These are phyloP conservation scores for Mycena pura DNA, from an alignment of 768 basidiomycete species.

Conservation along the genomic window DNA sequence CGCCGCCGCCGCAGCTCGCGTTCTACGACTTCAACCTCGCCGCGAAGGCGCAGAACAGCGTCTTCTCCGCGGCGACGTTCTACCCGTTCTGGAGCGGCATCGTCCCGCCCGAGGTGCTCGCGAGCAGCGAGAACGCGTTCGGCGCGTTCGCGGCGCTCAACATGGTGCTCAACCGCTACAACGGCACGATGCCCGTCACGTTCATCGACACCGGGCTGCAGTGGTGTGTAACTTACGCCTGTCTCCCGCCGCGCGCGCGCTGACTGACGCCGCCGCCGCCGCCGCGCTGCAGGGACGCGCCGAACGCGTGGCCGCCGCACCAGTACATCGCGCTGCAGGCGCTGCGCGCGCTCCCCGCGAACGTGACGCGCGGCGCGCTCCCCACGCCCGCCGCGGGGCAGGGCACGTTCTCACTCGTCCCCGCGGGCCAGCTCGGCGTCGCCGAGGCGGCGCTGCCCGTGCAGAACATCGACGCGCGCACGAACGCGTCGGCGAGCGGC, in stretches of 20 bases:
- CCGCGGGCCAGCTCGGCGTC: conserved; percentile 81
- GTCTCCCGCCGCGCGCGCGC: too few relatives aligned
- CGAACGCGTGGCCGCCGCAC: conserved; percentile 91
- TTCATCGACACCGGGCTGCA: conserved; percentile 82
- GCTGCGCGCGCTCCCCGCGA: conserved; percentile 73
- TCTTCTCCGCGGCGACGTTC: conserved; percentile 80
- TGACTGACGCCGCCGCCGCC: too few relatives aligned
- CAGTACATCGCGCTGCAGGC: conserved; percentile 84
- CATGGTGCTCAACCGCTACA: conserved; percentile 83
- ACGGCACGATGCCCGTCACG: conserved; percentile 84
- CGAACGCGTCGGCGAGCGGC: conserved; percentile 60
- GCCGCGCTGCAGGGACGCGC: conserved; percentile 70
- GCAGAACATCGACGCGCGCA: conserved; percentile 58
- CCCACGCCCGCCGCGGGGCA: conserved; percentile 56
- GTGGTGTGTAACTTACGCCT: conserved; percentile 66
- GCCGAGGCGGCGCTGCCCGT: conserved; percentile 72
- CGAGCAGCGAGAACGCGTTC: conserved; percentile 64
- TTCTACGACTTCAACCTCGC: conserved; percentile 92
- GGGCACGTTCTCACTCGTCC: conserved; percentile 73
- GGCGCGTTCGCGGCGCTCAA: conserved; percentile 77
- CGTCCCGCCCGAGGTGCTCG: conserved; percentile 72
- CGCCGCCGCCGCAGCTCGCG: conserved; percentile 50
- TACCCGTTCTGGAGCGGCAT: conserved; percentile 91
- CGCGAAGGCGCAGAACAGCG: conserved; percentile 62
- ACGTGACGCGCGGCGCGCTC: conserved; percentile 64